Base-by-base conservation (phyloP, 345 rosid species). In the Syzygium aqueum region DNA sequence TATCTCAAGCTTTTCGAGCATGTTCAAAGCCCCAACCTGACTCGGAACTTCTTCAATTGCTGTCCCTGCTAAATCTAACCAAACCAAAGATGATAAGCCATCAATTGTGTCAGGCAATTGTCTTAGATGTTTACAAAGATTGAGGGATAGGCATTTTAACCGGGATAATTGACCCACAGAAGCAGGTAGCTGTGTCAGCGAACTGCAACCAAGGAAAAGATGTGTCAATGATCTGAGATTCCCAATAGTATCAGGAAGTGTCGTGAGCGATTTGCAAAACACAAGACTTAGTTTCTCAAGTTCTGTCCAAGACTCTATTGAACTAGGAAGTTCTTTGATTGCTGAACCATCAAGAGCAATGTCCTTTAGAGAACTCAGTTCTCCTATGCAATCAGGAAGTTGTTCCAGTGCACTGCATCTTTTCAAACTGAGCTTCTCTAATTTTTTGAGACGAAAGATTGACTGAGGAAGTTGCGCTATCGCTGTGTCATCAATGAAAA, bases 91-190 rank as follows among this genome's bases (percentile, higher is more conserved):
- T 86, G 90, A 86, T 43, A 94, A 78, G 51, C 93, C 90, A 49
- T 28, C 90, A 65, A 93, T 67, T 25, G 96, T 88, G 43, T 91
- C 93, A n/a, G 96, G 95, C 88, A 93, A 88, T 84, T 54, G 85
- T 57, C 50, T 84, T 84, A 93, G 89, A 14, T 19, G 85, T 22
- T 13, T 9, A 87, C 94, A 93, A 19, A 63, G 49, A 51, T 88
- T 85, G 28, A 90, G 84, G 13, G 85, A 84, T 30, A 94, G 84
- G 43, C 13, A 2, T 85, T 89, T 91, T 87, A 94, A 85, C 82
- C 77, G 85, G n/a, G 92, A 84, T 46, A 94, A 86, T 30, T 88
- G 88, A 85, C 93, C 92, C 16, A 94, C 87, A 23, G 94, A 87
- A 89, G 87, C 30, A 6, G 95, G 96, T n/a, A 94, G 84, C 50